phyloP scores from a whole-genome alignment of 2,329 filamentous ascomycete species.

The Colletotrichum sp. region DNA sequence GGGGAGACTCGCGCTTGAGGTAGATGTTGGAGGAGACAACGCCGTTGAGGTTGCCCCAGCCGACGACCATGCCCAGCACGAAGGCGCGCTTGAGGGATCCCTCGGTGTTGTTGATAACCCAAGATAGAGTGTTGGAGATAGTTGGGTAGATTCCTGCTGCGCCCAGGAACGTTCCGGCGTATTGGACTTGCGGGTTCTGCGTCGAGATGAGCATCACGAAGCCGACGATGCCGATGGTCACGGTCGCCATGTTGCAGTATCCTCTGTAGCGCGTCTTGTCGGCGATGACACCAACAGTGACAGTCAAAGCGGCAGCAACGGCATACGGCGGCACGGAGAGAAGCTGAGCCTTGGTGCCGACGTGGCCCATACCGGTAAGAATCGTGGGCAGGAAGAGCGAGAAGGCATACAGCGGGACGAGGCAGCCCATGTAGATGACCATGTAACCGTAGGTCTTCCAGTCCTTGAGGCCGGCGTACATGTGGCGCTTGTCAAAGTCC shows the following conservation, averaged over 20 bases:
- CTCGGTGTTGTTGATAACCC: constrained; percentile 75
- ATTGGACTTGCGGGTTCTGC: constrained; percentile 60
- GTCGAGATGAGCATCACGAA: constrained; percentile 70
- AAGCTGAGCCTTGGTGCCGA: constrained; percentile 50
- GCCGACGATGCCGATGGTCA: constrained; percentile 65
- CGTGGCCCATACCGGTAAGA: constrained; percentile 39
- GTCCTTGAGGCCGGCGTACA: constrained; percentile 73
- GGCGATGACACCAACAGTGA: constrained; percentile 67
- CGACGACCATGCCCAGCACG: constrained; percentile 75
- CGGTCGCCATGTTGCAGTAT: constrained; percentile 69
- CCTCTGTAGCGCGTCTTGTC: constrained; percentile 70
- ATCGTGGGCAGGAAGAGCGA: constrained; percentile 64
- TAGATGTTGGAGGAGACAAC: constrained; percentile 74
- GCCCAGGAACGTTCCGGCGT: constrained; percentile 72
- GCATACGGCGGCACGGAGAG: constrained; percentile 65
- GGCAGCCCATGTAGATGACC: constrained; percentile 52
- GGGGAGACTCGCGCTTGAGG: constrained; percentile 30
- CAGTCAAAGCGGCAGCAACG: constrained; percentile 65
- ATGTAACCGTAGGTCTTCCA: constrained; percentile 72
- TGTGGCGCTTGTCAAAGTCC: constrained; percentile 71
- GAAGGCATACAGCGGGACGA: constrained; percentile 57
- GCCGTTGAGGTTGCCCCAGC: constrained; percentile 78
- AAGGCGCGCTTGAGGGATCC: constrained; percentile 68
- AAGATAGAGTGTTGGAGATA: constrained; percentile 73
- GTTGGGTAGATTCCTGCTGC: constrained; percentile 75